These are phyloP conservation scores for Syzygium grande DNA, from an alignment of 345 rosid species.

Conservation along the genomic window DNA sequence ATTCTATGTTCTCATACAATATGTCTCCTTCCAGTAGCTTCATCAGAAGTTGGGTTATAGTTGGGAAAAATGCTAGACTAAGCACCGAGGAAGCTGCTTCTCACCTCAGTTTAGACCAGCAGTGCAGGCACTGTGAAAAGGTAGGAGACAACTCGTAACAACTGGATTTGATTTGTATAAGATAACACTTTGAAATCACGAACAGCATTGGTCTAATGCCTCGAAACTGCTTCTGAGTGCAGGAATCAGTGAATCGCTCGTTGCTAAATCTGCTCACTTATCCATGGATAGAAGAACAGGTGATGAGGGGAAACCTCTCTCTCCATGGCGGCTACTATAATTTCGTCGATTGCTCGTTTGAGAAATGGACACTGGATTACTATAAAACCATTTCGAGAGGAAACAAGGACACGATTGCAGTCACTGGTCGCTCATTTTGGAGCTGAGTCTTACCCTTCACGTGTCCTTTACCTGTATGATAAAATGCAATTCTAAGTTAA, in stretches of 20 bases:
- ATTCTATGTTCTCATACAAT: background rate
- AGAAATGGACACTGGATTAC: constrained; percentile 94
- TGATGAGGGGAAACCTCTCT: constrained; percentile 41
- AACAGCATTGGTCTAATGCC: background rate
- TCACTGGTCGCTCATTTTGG: constrained; percentile 60
- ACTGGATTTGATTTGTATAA: background rate
- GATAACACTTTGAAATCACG: background rate
- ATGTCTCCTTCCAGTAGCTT: constrained; percentile 45
- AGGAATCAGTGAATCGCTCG: constrained; percentile 77
- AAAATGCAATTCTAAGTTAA: background rate
- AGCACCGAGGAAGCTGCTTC: constrained; percentile 60
- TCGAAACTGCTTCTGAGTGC: background rate
- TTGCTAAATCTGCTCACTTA: constrained; percentile 69
- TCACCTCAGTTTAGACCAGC: constrained; percentile 63
- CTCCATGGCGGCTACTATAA: constrained; percentile 92
- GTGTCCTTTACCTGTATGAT: background rate
- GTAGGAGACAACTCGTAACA: constrained; percentile 18
- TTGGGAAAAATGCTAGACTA: constrained; percentile 72
- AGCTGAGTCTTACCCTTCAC: constrained; percentile 3
- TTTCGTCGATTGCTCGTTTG: constrained; percentile 72
- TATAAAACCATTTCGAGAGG: constrained; percentile 26
- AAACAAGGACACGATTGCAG: constrained; percentile 24
- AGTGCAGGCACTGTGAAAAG: constrained; percentile 96
- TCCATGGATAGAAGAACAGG: constrained; percentile 94
- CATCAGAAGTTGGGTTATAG: constrained; percentile 71